Evolutionary conservation across 345 rosid genomes (phyloP), one percentile per base, ranked within the genome.

Genomic region (Aethionema arabicum): DNA sequence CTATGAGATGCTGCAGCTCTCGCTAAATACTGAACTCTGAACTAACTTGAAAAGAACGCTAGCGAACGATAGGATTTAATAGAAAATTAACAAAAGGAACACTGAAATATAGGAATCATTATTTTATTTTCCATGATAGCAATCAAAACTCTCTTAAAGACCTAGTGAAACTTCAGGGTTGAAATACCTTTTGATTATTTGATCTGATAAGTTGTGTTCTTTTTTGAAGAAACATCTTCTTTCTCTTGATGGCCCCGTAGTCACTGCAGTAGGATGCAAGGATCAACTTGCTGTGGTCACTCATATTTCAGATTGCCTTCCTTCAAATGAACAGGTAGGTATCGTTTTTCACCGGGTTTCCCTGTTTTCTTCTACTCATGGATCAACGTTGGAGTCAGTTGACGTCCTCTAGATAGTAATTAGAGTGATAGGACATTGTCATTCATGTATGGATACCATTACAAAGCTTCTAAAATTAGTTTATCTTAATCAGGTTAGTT

Each of bases 171-270:
- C 51, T 1, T 10, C 32, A 29, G 45, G 39, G 46, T 14, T 54
- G 21, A 14, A 3, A 35, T 14, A 50, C 36, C 11, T 42, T n/a
- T n/a, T 36, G 55, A 15, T 30, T 43, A 43, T 29, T 50, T 64
- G 43, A 43, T 58, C 60, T 35, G 53, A 50, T 63, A 42, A 50
- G 14, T 13, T 29, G 12, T 14, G 31, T n/a, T 49, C 49, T 51
- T 40, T 65, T 59, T 61, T 80, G 79, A 84, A 93, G 99, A 90
- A 76, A 69, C 86, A 87, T 64, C 68, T 90, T 68, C 63, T 93
- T 40, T 90, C 96, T 54, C 84, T 93, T 73, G 83, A 84, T 43
- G 99, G 99, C 16, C 96, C 90, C 2, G 86, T 80, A 31, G 95
- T 87, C 72, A 81, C 95, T 46, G 86, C 97, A 59, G 79, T 90